A percentile compares a stretch with the other conserved stretches of the same genome.
These are phyloP conservation scores for Entomophthora muscae DNA, from an alignment of 371 early-diverging fungal genomes.

Conservation along the genomic window DNA sequence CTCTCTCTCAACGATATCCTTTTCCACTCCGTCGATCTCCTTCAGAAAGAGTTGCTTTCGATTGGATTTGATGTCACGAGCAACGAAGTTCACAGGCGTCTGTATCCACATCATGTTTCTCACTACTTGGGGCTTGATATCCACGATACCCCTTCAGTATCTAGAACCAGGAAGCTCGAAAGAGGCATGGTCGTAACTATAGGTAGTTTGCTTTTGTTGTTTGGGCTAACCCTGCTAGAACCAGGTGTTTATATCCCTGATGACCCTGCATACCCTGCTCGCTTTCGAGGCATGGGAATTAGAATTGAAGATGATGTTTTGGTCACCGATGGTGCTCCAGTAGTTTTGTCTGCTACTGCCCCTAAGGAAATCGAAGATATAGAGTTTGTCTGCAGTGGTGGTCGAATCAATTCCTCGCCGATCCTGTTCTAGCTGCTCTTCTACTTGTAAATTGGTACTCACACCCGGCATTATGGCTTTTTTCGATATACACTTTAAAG, in stretches of 20 bases:
- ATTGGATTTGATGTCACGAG: conserved; percentile 31
- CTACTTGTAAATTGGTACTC: neutral
- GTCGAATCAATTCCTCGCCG: neutral
- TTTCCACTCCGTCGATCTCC: conserved; percentile 33
- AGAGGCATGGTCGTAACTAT: conserved; percentile 84
- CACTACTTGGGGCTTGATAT: conserved; percentile 92
- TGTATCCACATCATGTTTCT: conserved; percentile 90
- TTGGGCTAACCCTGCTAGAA: conserved; percentile 25
- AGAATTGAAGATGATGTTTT: conserved; percentile 92
- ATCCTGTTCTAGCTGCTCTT: neutral
- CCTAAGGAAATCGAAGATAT: conserved; percentile 84
- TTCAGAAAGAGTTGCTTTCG: conserved; percentile 38
- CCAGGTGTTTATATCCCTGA: conserved; percentile 88
- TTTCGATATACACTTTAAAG: too few relatives aligned
- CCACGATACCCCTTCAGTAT: conserved; percentile 67
- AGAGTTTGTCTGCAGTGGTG: conserved; percentile 20
- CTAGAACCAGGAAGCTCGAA: conserved; percentile 45
- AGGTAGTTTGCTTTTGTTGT: too few relatives aligned
- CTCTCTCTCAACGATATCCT: conserved; percentile 73
- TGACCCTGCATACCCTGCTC: conserved; percentile 47
- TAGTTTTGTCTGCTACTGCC: conserved; percentile 49
- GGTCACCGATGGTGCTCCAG: conserved; percentile 42
- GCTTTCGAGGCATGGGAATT: conserved; percentile 81
- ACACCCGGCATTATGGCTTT: too few relatives aligned
- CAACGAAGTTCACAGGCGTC: conserved; percentile 39